Base-by-base conservation (phyloP, 345 rosid genomes). In the Moricandia arvensis region DNA sequence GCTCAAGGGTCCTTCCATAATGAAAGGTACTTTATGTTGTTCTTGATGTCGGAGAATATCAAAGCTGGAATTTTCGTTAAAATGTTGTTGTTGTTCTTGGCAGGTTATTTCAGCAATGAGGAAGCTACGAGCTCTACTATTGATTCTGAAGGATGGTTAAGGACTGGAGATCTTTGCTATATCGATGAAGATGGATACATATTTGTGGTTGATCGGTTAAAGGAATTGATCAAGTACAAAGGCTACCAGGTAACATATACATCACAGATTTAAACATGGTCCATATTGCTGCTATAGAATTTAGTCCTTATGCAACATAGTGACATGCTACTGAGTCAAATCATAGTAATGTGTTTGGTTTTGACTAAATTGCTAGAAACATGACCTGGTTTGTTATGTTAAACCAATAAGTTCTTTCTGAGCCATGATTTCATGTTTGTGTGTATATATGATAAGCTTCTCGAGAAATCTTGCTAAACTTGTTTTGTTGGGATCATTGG, bases 151-250 rank as follows among this genome's bases (percentile, higher is more conserved):
- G 99, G 97, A 76, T 95, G 99, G 97, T 73, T 95, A 59, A 90
- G 88, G 78, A 95, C 99, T n/a, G 99, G 99, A 24, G 97, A 92
- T 80, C 80, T 95, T 9, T 92, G 97, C 70, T 92, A 88, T 77
- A 83, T 92, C 6, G 97, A 92, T 31, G 93, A 87, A 3, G 93
- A 90, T 70, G 97, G 99, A 37, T 89, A 84, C 82, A 80, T 95
- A 53, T 92, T 88, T 29, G 82, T 92, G 37, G 99, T 92, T 1
- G 99, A 95, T 76, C 81, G 97, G 76, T 71, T 95, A 75, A 95
- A 95, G 82, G 99, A 95, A 83, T 84, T 95, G 31, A 95, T 95
- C 59, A 95, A 92, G 66, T 95, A 95, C 79, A 95, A 90, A 68
- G 99, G 97, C 12, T 92, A 89, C 78, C 97, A 92, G 97, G 98